Evolutionary conservation across 257 asterid species (phyloP), one percentile per base, ranked within the genome.

Genomic region (Striga asiatica): DNA sequence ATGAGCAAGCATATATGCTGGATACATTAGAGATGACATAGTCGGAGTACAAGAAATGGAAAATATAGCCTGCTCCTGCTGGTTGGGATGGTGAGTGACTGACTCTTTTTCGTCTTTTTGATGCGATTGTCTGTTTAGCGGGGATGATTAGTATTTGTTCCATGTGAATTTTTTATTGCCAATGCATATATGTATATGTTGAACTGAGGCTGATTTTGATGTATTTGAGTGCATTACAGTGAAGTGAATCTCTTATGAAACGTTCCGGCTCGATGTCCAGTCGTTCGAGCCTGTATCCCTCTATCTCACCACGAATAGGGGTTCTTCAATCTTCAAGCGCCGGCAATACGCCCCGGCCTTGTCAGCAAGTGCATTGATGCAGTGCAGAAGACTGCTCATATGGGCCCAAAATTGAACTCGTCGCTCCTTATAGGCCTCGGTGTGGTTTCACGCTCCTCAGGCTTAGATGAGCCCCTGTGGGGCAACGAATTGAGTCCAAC

Each of bases 351-450:
- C 82, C 20, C 79, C 93, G 2, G 81, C 93, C 2, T 69, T 85
- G 89, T 82, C 95, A 3, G 95, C 95, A n/a, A 85, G 93, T 2
- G 95, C 95, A 23, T 65, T 85, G 68, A 74, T 85, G 8, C n/a
- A n/a, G n/a, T n/a, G n/a, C 95, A 82, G 54, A 85, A 82, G 74
- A 93, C 95, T 10, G 93, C 95, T 50, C 87, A 85, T 62, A 80
- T 85, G 69, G 93, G 93, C 6, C 72, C 83, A 42, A 54, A 83
- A 10, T 69, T 89, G 6, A 80, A 72, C 41, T 73, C 78, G 4
- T 82, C 95, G 0, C 66, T 85, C 3, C 67, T 85, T 49, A 72
- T 80, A 56, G 85, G 87, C 12, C 67, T 85, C 0, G 93, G 93
- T 6, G 55, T 81, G 38, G 65, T 73, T 27, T 67, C 88, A 4